Conservation (phyloP, 225 moss, liverwort and hornwort species). For the Neckera pumila region DNA sequence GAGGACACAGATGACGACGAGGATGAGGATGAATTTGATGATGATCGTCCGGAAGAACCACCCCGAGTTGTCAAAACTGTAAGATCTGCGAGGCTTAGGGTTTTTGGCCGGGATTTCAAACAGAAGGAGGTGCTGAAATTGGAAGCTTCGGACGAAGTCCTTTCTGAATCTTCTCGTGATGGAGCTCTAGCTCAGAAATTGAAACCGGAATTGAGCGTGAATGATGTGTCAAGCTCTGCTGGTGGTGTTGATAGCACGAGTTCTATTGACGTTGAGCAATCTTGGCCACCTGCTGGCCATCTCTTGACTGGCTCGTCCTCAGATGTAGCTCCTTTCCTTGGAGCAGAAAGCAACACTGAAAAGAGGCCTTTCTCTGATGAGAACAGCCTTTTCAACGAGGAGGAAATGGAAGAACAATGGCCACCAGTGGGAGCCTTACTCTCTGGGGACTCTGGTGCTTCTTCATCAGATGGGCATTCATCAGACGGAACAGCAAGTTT, state of each 20-base stretch:
- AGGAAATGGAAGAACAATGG: slow-evolving; percentile 29
- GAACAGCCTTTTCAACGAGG: slow-evolving; percentile 4
- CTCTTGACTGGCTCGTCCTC: not conserved
- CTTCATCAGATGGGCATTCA: not conserved
- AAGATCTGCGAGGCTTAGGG: slow-evolving; percentile 50
- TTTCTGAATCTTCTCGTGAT: not conserved
- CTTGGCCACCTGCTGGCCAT: slow-evolving; percentile 37
- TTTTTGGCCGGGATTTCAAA: slow-evolving; percentile 87
- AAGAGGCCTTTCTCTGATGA: not conserved
- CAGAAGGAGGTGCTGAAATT: slow-evolving; percentile 38
- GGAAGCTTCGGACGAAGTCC: slow-evolving; percentile 7
- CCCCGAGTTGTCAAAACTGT: slow-evolving; percentile 8
- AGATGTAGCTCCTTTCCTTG: not conserved
- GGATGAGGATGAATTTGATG: slow-evolving; percentile 25
- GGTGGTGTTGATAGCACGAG: not conserved
- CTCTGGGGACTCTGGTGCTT: not conserved
- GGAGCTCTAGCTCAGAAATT: not conserved
- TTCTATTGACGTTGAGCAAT: slow-evolving; percentile 1
- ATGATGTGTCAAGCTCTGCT: not conserved
- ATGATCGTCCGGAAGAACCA: slow-evolving; percentile 3
- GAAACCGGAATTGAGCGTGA: not conserved
- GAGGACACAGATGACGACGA: slow-evolving; percentile 25
- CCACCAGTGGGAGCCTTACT: slow-evolving; percentile 25
- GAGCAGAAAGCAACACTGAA: not conserved
- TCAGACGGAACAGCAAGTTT: not conserved